Conservation (phyloP, 495 filamentous ascomycete genomes). For the Daldinia decipiens region DNA sequence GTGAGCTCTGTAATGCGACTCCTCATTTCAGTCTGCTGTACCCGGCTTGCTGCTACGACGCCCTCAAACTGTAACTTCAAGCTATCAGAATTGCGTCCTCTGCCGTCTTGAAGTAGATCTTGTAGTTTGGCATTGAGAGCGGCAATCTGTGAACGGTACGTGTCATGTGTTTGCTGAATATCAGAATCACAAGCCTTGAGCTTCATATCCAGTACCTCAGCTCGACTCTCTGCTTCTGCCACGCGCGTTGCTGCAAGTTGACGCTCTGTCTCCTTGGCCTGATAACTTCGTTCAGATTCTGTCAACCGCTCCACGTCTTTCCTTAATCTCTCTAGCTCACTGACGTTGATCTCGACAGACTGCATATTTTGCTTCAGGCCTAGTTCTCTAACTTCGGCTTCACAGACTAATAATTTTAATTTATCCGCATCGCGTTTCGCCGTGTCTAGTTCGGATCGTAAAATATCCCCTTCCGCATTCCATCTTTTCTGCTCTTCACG, state of each 20-base stretch:
- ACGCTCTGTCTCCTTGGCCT: slow-evolving; percentile 66
- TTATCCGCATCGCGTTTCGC: slow-evolving; percentile 63
- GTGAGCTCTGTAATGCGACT: slow-evolving; percentile 54
- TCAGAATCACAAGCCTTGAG: slow-evolving; percentile 65
- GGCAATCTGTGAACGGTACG: slow-evolving; percentile 57
- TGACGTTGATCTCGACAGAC: slow-evolving; percentile 65
- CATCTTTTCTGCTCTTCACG: slow-evolving; percentile 75
- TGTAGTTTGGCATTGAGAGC: slow-evolving; percentile 55
- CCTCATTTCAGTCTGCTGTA: slow-evolving; percentile 56
- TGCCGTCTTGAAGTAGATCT: slow-evolving; percentile 48
- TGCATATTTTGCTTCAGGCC: slow-evolving; percentile 67
- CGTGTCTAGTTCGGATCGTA: slow-evolving; percentile 64
- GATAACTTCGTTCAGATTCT: slow-evolving; percentile 63
- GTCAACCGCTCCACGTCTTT: slow-evolving; percentile 67
- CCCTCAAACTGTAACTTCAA: slow-evolving; percentile 51
- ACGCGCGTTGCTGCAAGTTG: slow-evolving; percentile 61
- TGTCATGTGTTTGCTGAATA: slow-evolving; percentile 54
- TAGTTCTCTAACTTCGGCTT: slow-evolving; percentile 69
- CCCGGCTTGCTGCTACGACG: slow-evolving; percentile 51
- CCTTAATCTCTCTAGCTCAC: slow-evolving; percentile 68
- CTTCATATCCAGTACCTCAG: slow-evolving; percentile 61
- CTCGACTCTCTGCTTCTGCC: slow-evolving; percentile 61
- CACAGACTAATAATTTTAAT: slow-evolving; percentile 66
- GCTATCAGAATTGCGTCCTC: slow-evolving; percentile 39
- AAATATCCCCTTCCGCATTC: slow-evolving; percentile 61